phyloP scores from a whole-genome alignment of 2,329 filamentous ascomycete genomes.

The Zasmidium cellare region DNA sequence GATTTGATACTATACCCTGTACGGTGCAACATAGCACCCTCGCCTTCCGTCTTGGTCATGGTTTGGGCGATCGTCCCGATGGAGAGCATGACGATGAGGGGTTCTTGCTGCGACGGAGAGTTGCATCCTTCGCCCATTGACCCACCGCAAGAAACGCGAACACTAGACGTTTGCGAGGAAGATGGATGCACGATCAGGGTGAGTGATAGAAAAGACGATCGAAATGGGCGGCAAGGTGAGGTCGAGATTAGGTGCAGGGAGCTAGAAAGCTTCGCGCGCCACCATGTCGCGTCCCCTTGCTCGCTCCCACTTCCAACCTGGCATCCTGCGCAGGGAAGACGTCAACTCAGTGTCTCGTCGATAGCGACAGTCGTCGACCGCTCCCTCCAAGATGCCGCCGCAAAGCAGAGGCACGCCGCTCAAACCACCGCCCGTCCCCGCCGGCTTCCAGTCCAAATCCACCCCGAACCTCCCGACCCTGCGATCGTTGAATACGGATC shows the following conservation, averaged over 20 bases:
- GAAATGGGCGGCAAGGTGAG: neutral
- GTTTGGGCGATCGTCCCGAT: neutral
- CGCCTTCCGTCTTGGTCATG: constrained; percentile 2
- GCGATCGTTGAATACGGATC: constrained; percentile 29
- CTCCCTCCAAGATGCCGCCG: constrained; percentile 38
- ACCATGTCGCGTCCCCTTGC: neutral
- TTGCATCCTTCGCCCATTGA: neutral
- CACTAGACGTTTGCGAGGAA: too few species aligned
- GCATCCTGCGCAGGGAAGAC: neutral
- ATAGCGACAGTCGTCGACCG: neutral
- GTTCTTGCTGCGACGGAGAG: neutral
- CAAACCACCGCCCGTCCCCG: constrained; percentile 32
- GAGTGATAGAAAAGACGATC: neutral
- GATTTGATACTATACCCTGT: neutral
- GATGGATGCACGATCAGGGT: too few species aligned
- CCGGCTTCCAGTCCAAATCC: constrained; percentile 47
- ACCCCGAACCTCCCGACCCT: constrained; percentile 49
- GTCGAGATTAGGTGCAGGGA: neutral
- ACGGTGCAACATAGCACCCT: constrained; percentile 5
- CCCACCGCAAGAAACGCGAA: neutral
- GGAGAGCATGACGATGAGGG: neutral
- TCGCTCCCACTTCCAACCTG: neutral
- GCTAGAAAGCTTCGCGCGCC: neutral
- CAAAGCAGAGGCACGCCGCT: constrained; percentile 41
- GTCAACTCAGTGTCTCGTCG: neutral